Evolutionary conservation across 495 filamentous ascomycete genomes (phyloP).

Genomic region (Penicillium cataractarum): DNA sequence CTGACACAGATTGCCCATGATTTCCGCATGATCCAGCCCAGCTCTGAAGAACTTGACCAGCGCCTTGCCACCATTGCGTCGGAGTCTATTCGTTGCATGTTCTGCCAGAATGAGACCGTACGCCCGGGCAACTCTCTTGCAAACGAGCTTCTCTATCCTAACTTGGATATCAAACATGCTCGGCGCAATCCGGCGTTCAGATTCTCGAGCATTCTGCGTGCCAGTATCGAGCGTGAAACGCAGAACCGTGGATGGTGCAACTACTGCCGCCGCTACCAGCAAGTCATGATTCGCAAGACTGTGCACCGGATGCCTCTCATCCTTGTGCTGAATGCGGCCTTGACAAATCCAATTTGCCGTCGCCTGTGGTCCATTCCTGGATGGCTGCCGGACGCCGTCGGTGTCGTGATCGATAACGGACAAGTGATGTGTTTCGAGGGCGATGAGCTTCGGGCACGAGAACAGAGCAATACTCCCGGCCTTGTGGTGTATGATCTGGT

Average conservation of each 20-base stretch:
- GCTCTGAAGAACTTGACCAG: conserved; percentile 60
- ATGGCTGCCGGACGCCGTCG: conserved; percentile 92
- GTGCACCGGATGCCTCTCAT: conserved; percentile 80
- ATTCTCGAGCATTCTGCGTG: conserved; percentile 84
- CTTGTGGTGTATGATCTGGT: conserved; percentile 88
- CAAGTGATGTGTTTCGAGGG: conserved; percentile 91
- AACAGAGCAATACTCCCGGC: conserved; percentile 62
- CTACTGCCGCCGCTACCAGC: conserved; percentile 82
- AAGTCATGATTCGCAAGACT: conserved; percentile 75
- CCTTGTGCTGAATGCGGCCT: conserved; percentile 79
- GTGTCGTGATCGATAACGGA: conserved; percentile 77
- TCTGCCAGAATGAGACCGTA: conserved; percentile 77
- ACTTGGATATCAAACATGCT: conserved; percentile 47
- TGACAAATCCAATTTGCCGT: conserved; percentile 69
- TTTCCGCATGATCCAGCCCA: conserved; percentile 63
- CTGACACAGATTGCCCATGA: conserved; percentile 72
- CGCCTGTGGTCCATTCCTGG: conserved; percentile 83
- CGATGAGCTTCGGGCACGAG: conserved; percentile 64
- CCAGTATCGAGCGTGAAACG: conserved; percentile 82
- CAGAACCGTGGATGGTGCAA: conserved; percentile 88
- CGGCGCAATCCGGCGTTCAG: conserved; percentile 59
- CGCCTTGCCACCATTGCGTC: conserved; percentile 57
- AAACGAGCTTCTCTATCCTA: conserved; percentile 86
- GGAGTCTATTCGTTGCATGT: conserved; percentile 73
- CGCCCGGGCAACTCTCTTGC: conserved; percentile 69